Conservation (phyloP, 2,329 filamentous ascomycete genomes). For the Venturia pyrina region DNA sequence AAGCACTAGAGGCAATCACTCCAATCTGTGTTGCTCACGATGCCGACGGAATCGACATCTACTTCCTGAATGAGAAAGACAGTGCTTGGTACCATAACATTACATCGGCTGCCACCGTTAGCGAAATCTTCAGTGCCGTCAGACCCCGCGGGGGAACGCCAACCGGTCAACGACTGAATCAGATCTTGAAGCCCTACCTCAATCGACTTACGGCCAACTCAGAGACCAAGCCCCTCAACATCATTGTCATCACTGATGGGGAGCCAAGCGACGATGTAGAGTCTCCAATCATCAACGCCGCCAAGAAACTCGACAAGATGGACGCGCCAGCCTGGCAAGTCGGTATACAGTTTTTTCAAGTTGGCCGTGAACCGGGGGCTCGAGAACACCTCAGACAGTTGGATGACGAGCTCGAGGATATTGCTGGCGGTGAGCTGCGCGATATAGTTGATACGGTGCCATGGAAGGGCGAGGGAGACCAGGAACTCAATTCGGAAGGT, state of each 20-base stretch:
- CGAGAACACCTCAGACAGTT: conserved; percentile 56
- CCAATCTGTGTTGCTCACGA: conserved; percentile 76
- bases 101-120: conserved; percentile 46
- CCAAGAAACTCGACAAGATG: conserved; percentile 58
- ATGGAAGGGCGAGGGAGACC: conserved; percentile 47
- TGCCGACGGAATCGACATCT: conserved; percentile 76
- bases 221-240: conserved; percentile 67
- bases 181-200: conserved; percentile 67
- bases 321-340: conserved; percentile 71
- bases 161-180: conserved; percentile 60
- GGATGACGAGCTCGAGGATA: conserved; percentile 58
- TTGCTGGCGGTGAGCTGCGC: conserved; percentile 47
- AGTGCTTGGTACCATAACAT: conserved; percentile 56
- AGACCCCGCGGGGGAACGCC: conserved; percentile 59
- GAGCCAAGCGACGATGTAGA: conserved; percentile 71
- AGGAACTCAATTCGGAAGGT: conserved; percentile 53
- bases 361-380: conserved; percentile 63
- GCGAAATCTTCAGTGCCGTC: conserved; percentile 60
- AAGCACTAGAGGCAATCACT: conserved; percentile 62
- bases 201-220: conserved; percentile 39
- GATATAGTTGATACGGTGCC: conserved; percentile 92
- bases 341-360: conserved; percentile 93
- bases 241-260: conserved; percentile 91
- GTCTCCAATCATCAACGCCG: conserved; percentile 54
- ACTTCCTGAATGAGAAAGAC: conserved; percentile 71